Conservation (phyloP, 1,284 basidiomycete species). For the Pseudozyma hubeiensis region DNA sequence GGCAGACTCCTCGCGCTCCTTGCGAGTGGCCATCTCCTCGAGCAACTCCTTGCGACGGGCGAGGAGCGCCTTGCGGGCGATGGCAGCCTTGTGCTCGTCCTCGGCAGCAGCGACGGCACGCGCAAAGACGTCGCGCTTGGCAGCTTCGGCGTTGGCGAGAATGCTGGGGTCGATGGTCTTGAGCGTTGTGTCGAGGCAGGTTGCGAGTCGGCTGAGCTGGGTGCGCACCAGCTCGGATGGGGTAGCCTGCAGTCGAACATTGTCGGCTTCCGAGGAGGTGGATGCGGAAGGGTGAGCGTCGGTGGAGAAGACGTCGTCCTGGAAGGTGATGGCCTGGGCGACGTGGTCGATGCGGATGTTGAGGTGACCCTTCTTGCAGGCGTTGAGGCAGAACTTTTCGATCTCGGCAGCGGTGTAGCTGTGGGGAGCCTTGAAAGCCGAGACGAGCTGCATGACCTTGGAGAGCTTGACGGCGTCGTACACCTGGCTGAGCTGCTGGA, state of each 20-base stretch:
- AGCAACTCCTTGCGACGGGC: conserved; percentile 88
- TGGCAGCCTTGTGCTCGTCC: conserved; percentile 64
- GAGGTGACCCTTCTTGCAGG: conserved; percentile 88
- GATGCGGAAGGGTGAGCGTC: conserved; percentile 61
- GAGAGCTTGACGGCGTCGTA: conserved; percentile 83
- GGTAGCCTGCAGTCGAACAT: conserved; percentile 62
- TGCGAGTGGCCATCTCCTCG: conserved; percentile 84
- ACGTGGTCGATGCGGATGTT: conserved; percentile 90
- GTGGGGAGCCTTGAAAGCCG: conserved; percentile 66
- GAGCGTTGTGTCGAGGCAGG: conserved; percentile 63
- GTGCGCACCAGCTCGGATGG: conserved; percentile 67
- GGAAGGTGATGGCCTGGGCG: conserved; percentile 85
- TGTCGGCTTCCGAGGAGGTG: conserved; percentile 55
- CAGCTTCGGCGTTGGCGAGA: conserved; percentile 52
- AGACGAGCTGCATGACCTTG: conserved; percentile 66
- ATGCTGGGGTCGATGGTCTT: conserved; percentile 61
- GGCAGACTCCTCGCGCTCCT: conserved; percentile 89
- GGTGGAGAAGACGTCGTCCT: conserved; percentile 74
- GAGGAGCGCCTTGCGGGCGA: conserved; percentile 73
- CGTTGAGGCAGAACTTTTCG: conserved; percentile 84
- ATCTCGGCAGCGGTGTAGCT: conserved; percentile 67
- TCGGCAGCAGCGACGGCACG: conserved; percentile 63
- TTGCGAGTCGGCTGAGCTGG: conserved; percentile 65
- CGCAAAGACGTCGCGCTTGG: conserved; percentile 58
- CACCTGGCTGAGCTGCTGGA: conserved; percentile 92